These are phyloP conservation scores for Cladosporium sp. DNA, from an alignment of 2,329 filamentous ascomycete genomes.

Conservation along the genomic window DNA sequence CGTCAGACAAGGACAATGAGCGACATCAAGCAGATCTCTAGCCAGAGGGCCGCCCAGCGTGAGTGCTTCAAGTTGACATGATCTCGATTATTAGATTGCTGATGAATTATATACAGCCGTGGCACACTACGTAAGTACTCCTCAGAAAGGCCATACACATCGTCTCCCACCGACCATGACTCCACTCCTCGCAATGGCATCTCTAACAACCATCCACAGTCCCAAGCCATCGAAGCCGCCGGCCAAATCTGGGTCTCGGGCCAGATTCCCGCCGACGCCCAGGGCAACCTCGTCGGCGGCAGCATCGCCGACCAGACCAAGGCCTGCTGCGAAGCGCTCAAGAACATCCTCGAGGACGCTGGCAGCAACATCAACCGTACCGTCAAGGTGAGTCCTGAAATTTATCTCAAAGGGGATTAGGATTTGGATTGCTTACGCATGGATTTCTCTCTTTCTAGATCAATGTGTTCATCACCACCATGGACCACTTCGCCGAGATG, in stretches of 20 bases:
- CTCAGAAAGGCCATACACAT: too few species aligned
- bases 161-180: too few species aligned
- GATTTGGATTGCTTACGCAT: conserved; percentile 16
- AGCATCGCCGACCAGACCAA: conserved; percentile 69
- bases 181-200: not conserved
- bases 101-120: conserved; percentile 37
- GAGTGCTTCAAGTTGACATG: conserved; percentile 27
- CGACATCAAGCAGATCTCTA: conserved; percentile 48
- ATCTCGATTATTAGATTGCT: conserved; percentile 17
- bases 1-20: conserved; percentile 39
- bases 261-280: conserved; percentile 71
- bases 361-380: conserved; percentile 77
- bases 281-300: conserved; percentile 63
- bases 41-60: conserved; percentile 48
- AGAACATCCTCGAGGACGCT: conserved; percentile 79
- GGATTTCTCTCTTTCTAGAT: conserved; percentile 35
- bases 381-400: conserved; percentile 67
- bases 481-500: conserved; percentile 86
- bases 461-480: conserved; percentile 83
- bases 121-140: conserved; percentile 46
- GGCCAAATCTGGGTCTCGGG: conserved; percentile 70
- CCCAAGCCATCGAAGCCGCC: conserved; percentile 66
- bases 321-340: conserved; percentile 75
- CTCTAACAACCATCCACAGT: conserved; percentile 32
- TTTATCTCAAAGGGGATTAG: not conserved